Evolutionary conservation across 1,139 yeast genomes (phyloP).

Genomic region (Diutina sp.): DNA sequence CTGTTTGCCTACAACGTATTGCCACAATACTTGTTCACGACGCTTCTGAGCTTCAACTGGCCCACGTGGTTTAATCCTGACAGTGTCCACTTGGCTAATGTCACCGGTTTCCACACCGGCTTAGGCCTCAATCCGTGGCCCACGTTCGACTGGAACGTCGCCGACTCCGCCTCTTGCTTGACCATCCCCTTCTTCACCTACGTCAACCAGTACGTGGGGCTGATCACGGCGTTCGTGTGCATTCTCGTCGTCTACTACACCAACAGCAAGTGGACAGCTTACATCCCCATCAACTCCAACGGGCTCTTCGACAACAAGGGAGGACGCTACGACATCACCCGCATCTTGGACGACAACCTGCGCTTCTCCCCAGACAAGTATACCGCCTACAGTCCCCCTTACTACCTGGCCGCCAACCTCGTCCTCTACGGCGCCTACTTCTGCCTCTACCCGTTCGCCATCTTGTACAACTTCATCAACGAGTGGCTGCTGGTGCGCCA

Average conservation of each 20-base stretch:
- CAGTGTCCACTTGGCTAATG: slow-evolving; percentile 26
- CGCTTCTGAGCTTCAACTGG: slow-evolving; percentile 33
- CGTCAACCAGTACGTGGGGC: slow-evolving; percentile 23
- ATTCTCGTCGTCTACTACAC: slow-evolving; percentile 22
- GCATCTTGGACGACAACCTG: slow-evolving; percentile 19
- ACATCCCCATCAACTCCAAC: slow-evolving; percentile 27
- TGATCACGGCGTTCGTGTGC: slow-evolving; percentile 18
- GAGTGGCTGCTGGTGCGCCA: slow-evolving; percentile 34
- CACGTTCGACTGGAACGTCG: slow-evolving; percentile 30
- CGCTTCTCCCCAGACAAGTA: slow-evolving; percentile 20
- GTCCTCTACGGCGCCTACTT: slow-evolving; percentile 30
- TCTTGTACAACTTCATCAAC: slow-evolving; percentile 28
- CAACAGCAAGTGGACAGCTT: slow-evolving; percentile 27
- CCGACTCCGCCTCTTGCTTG: slow-evolving; percentile 21
- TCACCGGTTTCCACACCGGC: slow-evolving; percentile 25
- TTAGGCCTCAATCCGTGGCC: slow-evolving; percentile 33
- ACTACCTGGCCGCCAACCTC: slow-evolving; percentile 29
- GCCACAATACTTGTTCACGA: slow-evolving; percentile 28
- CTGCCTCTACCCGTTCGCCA: slow-evolving; percentile 30
- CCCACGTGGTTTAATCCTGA: slow-evolving; percentile 32
- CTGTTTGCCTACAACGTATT: slow-evolving; percentile 32
- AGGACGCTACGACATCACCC: slow-evolving; percentile 18
- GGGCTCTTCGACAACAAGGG: slow-evolving; percentile 23
- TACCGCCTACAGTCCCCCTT: slow-evolving; percentile 26
- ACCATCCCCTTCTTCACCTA: slow-evolving; percentile 19